Percentiles rank a stretch among this genome's conserved stretches.
These are phyloP conservation scores for Cytospora piceae DNA, from an alignment of 2,329 filamentous ascomycete genomes.

Conservation along the genomic window DNA sequence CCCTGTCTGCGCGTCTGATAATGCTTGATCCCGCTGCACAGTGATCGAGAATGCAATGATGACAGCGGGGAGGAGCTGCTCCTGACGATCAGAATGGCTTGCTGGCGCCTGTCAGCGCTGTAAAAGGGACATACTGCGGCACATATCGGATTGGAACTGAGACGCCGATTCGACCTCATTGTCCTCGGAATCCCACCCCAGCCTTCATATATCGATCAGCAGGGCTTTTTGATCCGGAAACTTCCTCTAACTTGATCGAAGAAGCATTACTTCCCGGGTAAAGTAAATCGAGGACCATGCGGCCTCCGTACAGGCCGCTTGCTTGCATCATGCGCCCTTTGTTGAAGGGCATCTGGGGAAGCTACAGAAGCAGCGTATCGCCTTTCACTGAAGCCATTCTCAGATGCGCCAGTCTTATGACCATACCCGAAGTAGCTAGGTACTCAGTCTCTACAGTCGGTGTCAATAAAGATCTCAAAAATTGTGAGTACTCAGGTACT, in stretches of 20 bases:
- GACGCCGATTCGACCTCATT: not conserved
- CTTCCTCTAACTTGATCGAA: too few species aligned
- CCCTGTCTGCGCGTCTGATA: constrained; percentile 19
- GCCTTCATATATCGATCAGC: not conserved
- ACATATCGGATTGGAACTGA: not conserved
- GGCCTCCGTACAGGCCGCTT: constrained; percentile 1
- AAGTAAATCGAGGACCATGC: not conserved
- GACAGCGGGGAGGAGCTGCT: not conserved
- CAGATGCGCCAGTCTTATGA: not conserved
- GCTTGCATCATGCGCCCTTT: constrained; percentile 11
- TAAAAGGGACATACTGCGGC: not conserved
- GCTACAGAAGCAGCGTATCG: constrained; percentile 3
- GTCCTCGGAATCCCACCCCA: too few species aligned
- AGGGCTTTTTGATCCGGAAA: not conserved
- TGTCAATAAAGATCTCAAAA: not conserved
- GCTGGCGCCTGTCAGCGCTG: not conserved
- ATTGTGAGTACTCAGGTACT: too few species aligned
- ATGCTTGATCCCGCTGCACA: not conserved
- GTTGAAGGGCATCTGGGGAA: constrained; percentile 11
- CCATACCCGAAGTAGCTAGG: not conserved
- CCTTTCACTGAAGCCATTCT: not conserved
- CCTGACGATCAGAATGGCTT: not conserved
- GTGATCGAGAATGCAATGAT: not conserved
- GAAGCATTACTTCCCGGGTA: not conserved
- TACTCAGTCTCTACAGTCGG: not conserved